Base-by-base conservation (phyloP, 441 rosid genomes). In the Erysimum pusillum region DNA sequence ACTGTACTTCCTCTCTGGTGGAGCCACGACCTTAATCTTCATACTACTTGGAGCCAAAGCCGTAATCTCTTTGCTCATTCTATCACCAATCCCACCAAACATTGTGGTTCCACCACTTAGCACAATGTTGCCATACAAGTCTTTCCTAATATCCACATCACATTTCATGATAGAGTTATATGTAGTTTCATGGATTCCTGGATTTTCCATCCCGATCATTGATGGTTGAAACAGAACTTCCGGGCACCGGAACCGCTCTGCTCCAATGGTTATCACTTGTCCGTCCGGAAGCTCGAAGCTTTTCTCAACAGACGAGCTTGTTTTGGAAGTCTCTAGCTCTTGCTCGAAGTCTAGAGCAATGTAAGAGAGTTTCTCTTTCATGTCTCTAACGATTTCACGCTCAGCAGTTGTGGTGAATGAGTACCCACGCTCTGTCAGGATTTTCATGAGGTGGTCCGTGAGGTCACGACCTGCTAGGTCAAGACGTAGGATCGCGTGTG, bases 1-100 rank as follows among this genome's bases (percentile, higher is more conserved):
- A 71, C 90, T 86, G 64, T 88, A 88, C 77, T 88, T 88, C 69
- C 92, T 88, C 83, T 88, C 92, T 0, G 92, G 90, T 41, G 92
- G 92, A 34, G 92, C 92, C 51, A 87, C 91, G 11, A 85, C 90
- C 85, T 87, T 87, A 59, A 85, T 80, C 80, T 83, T 82, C 88
- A 85, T 78, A 70, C 85, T 83, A 77, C 86, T 83, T 3, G 87
- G 88, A 31, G 88, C 81, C 36, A 85, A 82, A 4, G 86, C 83
- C 0, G 86, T 78, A 46, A 85, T 85, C 69, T 85, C 89, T 76
- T 82, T 83, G 73, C 87, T 86, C 85, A 86, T 86, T 54, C 87
- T 63, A 65, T 86, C 87, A 31, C 84, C 85, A 36, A 84, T 86
- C 51, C 89, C 87, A 5, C 79, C 82, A 71, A 86, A 86, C 87